Evolutionary conservation across 306 rosid genomes (phyloP), one percentile per base, ranked within the genome.

Genomic region (Vicia villosa): DNA sequence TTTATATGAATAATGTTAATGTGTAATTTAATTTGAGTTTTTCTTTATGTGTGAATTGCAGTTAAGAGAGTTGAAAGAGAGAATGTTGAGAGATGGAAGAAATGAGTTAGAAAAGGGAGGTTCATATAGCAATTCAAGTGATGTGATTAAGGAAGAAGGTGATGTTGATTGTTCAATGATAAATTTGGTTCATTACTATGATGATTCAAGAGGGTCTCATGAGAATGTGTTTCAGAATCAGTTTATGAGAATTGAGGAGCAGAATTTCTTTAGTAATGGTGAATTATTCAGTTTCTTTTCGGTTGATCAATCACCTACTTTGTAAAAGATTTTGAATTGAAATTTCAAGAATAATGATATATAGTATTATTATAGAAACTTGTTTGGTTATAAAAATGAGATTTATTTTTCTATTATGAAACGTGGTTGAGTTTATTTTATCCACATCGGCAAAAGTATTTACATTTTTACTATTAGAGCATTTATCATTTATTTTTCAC

Each of bases 291-390:
- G 73, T 85, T 89, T 89, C 86, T 83, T 79, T 72, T 85, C 96
- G 15, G 89, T 87, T 15, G 96, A 89, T 81, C 96, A 87, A 73
- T 91, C 89, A 68, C 96, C 96, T 12, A 80, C 81, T 41, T 86
- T 89, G 65, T 65, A 85, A 75, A 51, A 7, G 22, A 41, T 1
- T 56, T 62, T 51, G 13, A 6, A 60, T 84, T 81, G 55, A 17
- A 49, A 17, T 49, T 69, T 36, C 56, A 72, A 28, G 70, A 80
- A 54, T 78, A 63, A 24, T 73, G 43, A 5, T 42, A 50, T n/a
- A n/a, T n/a, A n/a, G n/a, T n/a, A 6, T 34, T 6, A 34, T 45
- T 32, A 17, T 43, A 21, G 37, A 19, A 64, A 74, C 6, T 41
- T 74, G 22, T 3, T 19, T 41, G 15, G 58, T 19, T 75, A 10